Evolutionary conservation across 768 basidiomycete species (phyloP), one percentile per base, ranked within the genome.

Genomic region (Pulveroboletus sp.): DNA sequence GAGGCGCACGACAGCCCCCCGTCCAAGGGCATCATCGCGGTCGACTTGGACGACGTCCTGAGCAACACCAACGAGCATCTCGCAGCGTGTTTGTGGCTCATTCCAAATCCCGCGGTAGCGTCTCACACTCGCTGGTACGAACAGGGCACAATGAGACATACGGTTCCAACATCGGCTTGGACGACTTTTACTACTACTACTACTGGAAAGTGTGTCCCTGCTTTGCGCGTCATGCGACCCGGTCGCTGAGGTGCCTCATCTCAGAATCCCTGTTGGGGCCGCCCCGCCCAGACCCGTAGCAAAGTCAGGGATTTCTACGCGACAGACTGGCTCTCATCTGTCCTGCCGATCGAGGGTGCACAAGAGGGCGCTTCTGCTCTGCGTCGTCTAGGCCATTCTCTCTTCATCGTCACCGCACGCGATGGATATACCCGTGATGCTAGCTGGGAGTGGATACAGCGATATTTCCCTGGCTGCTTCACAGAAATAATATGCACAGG

Each of bases 391-490:
- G 89, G 88, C 3, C 88, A 77, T 64, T 75, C 78, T 37, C 70
- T 92, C 42, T 74, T 88, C 47, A 79, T 91, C 54, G 79, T 92
- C 43, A 92, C 89, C 8, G 86, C 89, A n/a, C 73, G 89, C 55
- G 71, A 73, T 24, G 69, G 76, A 47, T 74, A 77, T 32, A 68
- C 77, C 46, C 74, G 79, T 12, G 77, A 79, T 40, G 70, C 76
- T 39, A 87, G 80, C 48, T 81, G 81, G 75, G 69, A 73, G 37
- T 91, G 89, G 88, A 67, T 84, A 10, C 73, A 81, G 31, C 70
- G 73, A 50, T 73, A 87, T 64, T 84, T 85, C 57, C 81, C 84
- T 28, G 84, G 81, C 11, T 56, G 76, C 17, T 83, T 86, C 49
- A 73, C 81, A 18, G 76, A 72, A 46, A 68, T 86, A 8, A 77